These are phyloP conservation scores for Triglochin maritima DNA, from an alignment of 106 monocot genomes.

Conservation along the genomic window DNA sequence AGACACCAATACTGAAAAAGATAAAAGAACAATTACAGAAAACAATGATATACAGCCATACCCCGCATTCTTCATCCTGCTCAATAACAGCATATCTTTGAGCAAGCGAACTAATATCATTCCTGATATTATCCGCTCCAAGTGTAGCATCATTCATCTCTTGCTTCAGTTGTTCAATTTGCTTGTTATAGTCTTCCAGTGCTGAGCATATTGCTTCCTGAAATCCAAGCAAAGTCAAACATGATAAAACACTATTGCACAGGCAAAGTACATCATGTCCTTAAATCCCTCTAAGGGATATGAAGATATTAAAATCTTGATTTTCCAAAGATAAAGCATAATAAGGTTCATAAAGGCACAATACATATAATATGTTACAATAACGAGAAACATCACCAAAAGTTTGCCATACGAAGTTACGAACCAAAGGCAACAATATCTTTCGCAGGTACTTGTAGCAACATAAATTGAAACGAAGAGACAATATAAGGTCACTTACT, in stretches of 20 bases:
- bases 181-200: constrained; percentile 91
- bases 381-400: background rate
- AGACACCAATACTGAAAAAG: too few relatives aligned
- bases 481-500: constrained; percentile 29
- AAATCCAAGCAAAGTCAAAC: background rate
- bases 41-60: constrained; percentile 10
- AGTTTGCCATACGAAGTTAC: background rate
- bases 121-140: constrained; percentile 94
- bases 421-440: background rate
- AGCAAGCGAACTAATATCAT: constrained; percentile 85
- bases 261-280: background rate
- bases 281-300: background rate
- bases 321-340: background rate
- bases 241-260: background rate
- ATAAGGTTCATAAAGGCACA: background rate
- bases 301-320: background rate
- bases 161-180: constrained; percentile 84
- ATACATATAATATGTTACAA: background rate
- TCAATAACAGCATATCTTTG: constrained; percentile 94
- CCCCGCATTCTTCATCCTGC: constrained; percentile 94
- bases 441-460: background rate
- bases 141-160: constrained; percentile 98
- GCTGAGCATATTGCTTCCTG: constrained; percentile 98
- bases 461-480: background rate
- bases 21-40: too few relatives aligned